phyloP scores from a whole-genome alignment of 2,329 filamentous ascomycete genomes.

The Fusarium sp. region DNA sequence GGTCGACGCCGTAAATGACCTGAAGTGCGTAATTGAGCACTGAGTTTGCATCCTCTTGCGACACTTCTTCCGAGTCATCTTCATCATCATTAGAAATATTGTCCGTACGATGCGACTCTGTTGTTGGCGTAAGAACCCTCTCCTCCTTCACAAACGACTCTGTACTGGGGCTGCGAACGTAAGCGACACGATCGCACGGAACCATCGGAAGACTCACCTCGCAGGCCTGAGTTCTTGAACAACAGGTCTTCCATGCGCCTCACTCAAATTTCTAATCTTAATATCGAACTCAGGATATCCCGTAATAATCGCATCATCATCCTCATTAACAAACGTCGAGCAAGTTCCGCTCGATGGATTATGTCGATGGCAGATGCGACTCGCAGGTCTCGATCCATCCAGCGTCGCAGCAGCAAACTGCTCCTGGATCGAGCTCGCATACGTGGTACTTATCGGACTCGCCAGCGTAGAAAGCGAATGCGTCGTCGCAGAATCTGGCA shows the following conservation, averaged over 20 bases:
- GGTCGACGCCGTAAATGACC: slow-evolving; percentile 52
- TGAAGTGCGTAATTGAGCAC: slow-evolving; percentile 52
- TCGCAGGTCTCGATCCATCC: slow-evolving; percentile 39
- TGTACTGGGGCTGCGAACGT: slow-evolving; percentile 22
- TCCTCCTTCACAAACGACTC: slow-evolving; percentile 41
- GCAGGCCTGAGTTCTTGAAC: slow-evolving; percentile 15
- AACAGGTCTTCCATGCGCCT: slow-evolving; percentile 2
- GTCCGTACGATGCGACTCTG: slow-evolving; percentile 10
- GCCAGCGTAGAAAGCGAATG: slow-evolving; percentile 50
- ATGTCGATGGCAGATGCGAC: slow-evolving; percentile 48
- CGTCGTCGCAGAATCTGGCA: slow-evolving; percentile 53
- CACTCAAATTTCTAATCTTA: slow-evolving; percentile 36
- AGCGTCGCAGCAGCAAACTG: slow-evolving; percentile 44
- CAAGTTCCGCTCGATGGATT: slow-evolving; percentile 50
- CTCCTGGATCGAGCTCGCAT: slow-evolving; percentile 49
- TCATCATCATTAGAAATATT: slow-evolving; percentile 20
- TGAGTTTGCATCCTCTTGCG: slow-evolving; percentile 48
- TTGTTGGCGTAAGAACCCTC: slow-evolving; percentile 27
- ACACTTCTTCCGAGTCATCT: slow-evolving; percentile 41
- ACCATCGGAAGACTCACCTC: slow-evolving; percentile 13
- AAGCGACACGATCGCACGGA: background rate
- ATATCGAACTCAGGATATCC: slow-evolving; percentile 44
- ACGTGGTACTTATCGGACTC: slow-evolving; percentile 51
- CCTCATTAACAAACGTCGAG: slow-evolving; percentile 53
- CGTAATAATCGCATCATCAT: slow-evolving; percentile 43